phyloP scores from a whole-genome alignment of 108 stramenopile genomes.

The Cyclotella sp. region DNA sequence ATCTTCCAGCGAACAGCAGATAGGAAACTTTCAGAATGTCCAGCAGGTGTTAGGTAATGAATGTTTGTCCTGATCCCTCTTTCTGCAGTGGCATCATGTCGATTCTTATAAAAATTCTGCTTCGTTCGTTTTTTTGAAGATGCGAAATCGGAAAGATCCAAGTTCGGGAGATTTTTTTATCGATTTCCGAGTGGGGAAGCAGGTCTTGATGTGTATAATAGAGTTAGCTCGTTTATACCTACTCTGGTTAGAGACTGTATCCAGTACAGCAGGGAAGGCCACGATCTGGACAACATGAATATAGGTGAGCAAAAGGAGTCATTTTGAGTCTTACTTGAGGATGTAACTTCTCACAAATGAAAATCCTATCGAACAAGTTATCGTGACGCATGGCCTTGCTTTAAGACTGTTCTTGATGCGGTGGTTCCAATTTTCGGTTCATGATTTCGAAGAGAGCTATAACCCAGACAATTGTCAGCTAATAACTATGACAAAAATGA shows the following conservation, averaged over 20 bases:
- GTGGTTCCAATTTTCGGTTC: constrained; percentile 88
- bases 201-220: constrained; percentile 65
- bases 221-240: constrained; percentile 68
- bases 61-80: not conserved
- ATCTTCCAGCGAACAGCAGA: constrained; percentile 70
- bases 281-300: constrained; percentile 58
- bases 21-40: constrained; percentile 83
- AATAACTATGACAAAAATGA: constrained; percentile 70
- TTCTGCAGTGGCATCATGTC: constrained; percentile 14
- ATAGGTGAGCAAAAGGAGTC: constrained; percentile 23
- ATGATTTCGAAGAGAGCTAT: constrained; percentile 79
- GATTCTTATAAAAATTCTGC: constrained; percentile 19
- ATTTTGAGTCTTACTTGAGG: not conserved
- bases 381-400: constrained; percentile 88
- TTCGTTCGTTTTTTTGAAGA: constrained; percentile 4
- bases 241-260: constrained; percentile 75
- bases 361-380: constrained; percentile 26
- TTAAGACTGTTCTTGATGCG: constrained; percentile 85
- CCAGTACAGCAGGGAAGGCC: constrained; percentile 41
- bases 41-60: constrained; percentile 21
- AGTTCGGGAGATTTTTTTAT: constrained; percentile 70
- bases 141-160: constrained; percentile 58
- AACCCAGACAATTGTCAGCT: constrained; percentile 86
- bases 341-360: not conserved
- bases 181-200: constrained; percentile 65